phyloP scores from a whole-genome alignment of 1,284 basidiomycete species.

The Grifola frondosa region DNA sequence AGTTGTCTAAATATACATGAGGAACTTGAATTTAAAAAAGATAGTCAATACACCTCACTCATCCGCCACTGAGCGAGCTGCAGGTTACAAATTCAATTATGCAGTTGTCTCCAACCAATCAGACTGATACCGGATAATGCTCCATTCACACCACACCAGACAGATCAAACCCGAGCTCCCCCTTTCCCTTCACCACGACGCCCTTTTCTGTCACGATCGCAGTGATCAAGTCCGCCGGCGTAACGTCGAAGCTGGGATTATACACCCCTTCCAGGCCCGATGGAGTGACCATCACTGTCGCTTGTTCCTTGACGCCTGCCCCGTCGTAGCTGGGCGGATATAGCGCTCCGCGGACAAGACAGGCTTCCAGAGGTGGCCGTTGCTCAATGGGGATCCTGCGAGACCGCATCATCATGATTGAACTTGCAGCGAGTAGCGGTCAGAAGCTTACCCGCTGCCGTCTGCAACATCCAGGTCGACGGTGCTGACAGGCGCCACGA shows the following conservation, averaged over 20 bases:
- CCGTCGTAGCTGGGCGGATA: conserved; percentile 48
- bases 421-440: conserved; percentile 1
- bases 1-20: too few species aligned
- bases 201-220: conserved; percentile 92
- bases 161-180: conserved; percentile 54
- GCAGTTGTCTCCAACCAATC: too few species aligned
- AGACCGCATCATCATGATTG: neutral
- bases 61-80: too few species aligned
- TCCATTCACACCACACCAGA: conserved; percentile 46
- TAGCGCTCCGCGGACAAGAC: conserved; percentile 77
- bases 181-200: conserved; percentile 64
- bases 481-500: conserved; percentile 87
- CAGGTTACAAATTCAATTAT: too few species aligned
- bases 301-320: conserved; percentile 50
- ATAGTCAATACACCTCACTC: too few species aligned
- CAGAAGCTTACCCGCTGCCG: conserved; percentile 60
- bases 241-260: conserved; percentile 94
- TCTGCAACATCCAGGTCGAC: conserved; percentile 79
- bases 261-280: conserved; percentile 69
- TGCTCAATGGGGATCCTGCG: conserved; percentile 89
- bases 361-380: conserved; percentile 81
- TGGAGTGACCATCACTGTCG: conserved; percentile 75
- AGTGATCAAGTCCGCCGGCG: conserved; percentile 78
- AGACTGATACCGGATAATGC: too few species aligned
- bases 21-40: too few species aligned